Percentiles rank a stretch among this genome's conserved stretches.
These are phyloP conservation scores for Platanthera zijinensis DNA, from an alignment of 106 monocot genomes.

Conservation along the genomic window DNA sequence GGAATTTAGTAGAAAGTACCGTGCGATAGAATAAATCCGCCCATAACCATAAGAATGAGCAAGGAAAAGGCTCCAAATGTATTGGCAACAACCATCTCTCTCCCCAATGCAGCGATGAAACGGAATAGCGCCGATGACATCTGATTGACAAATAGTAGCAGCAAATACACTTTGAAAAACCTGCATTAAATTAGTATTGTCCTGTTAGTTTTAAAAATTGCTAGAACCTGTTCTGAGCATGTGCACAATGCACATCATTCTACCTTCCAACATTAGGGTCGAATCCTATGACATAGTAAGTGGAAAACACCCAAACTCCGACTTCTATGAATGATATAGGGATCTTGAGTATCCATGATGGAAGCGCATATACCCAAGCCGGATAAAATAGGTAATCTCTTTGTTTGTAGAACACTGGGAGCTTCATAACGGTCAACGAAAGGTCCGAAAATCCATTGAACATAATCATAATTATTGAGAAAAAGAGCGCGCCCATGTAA, in stretches of 20 bases:
- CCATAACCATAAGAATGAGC: slow-evolving; percentile 47
- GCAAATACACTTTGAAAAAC: slow-evolving; percentile 58
- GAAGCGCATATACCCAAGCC: slow-evolving; percentile 47
- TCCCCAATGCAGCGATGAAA: slow-evolving; percentile 43
- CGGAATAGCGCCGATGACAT: slow-evolving; percentile 63
- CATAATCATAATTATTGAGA: slow-evolving; percentile 27
- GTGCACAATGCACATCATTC: background rate
- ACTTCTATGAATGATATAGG: slow-evolving; percentile 38
- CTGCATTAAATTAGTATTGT: slow-evolving; percentile 14
- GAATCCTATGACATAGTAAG: slow-evolving; percentile 54
- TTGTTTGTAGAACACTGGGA: slow-evolving; percentile 62
- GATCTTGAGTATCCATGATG: slow-evolving; percentile 48
- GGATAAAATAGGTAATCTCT: slow-evolving; percentile 46
- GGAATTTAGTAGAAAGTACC: background rate
- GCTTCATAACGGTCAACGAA: slow-evolving; percentile 29
- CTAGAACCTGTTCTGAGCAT: background rate
- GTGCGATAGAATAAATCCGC: slow-evolving; percentile 58
- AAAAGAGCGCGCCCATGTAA: slow-evolving; percentile 44
- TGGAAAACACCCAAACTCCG: slow-evolving; percentile 28
- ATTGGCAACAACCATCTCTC: slow-evolving; percentile 53
- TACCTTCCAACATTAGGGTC: slow-evolving; percentile 43
- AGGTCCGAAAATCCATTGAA: slow-evolving; percentile 47
- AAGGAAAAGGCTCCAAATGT: slow-evolving; percentile 62
- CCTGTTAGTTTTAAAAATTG: background rate
- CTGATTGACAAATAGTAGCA: slow-evolving; percentile 50